Base-by-base conservation (phyloP, 805 yeast species). In the Candida broadrunensis region DNA sequence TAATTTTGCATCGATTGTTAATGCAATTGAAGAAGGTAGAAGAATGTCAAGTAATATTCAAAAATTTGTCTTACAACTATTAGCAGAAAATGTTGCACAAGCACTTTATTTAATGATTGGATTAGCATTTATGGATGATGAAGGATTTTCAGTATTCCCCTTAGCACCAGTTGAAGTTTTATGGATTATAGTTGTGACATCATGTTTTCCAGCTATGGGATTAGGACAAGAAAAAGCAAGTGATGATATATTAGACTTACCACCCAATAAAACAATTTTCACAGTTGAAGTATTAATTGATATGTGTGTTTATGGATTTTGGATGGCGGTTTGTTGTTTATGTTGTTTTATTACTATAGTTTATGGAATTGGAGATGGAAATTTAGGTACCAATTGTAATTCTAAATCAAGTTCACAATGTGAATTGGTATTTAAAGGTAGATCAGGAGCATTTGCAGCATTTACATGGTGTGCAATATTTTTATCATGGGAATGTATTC, bases 1-100 rank as follows among this genome's bases (percentile, higher is more conserved):
- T 62, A 96, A 91, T 58, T 91, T 91, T 66, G 81, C 93, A 44
- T 88, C 97, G 1, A 91, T 91, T 51, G 69, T 91, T 50, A 81
- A 81, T 47, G 98, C 98, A 4, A 88, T 60, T 49, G 56, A 58
- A 55, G 57, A 55, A 44, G 60, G 66, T 9, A 43, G 65, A 41
- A 49, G 66, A 44, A 62, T 62, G 65, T 52, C 61, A 18, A 47
- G 63, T 14, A 62, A 62, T 42, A 62, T 62, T 41, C 65, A 60
- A 45, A 62, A 62, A 44, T 61, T 62, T 27, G 65, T 61, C 2
- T 51, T 62, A 35, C 66, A 62, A 47, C 49, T 62, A 30, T 51
- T 62, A 27, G 64, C 67, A 3, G 65, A 60, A 39, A 62, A 62
- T 38, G 65, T 73, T 67, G 54, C 75, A 68, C 51, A 89, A 75